Evolutionary conservation across 2,329 filamentous ascomycete genomes (phyloP).

Genomic region (Pseudogymnoascus sp.): DNA sequence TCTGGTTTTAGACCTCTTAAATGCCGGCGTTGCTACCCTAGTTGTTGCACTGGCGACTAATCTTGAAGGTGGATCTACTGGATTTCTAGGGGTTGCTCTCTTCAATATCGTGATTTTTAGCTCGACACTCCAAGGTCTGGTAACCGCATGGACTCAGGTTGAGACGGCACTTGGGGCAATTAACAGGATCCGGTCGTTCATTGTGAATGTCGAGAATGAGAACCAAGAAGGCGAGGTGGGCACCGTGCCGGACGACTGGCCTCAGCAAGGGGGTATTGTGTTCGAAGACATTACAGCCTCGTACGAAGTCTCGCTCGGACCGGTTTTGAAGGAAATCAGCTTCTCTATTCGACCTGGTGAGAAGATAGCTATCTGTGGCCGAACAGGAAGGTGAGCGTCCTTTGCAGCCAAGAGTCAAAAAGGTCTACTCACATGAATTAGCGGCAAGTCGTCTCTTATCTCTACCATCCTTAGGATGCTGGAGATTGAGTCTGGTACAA

Average conservation of each 20-base stretch:
- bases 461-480: conserved; percentile 83
- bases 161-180: not conserved
- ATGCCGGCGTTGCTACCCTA: conserved; percentile 30
- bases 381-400: conserved; percentile 24
- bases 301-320: conserved; percentile 44
- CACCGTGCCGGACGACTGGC: conserved; percentile 21
- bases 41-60: conserved; percentile 20
- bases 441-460: conserved; percentile 82
- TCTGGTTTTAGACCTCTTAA: conserved; percentile 30
- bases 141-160: conserved; percentile 7
- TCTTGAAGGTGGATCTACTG: conserved; percentile 8
- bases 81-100: conserved; percentile 41
- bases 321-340: conserved; percentile 36
- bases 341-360: conserved; percentile 26
- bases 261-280: conserved; percentile 22
- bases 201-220: not conserved
- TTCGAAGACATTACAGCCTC: conserved; percentile 20
- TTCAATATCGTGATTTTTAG: conserved; percentile 16
- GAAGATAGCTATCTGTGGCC: conserved; percentile 29
- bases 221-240: not conserved
- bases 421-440: conserved; percentile 32
- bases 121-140: conserved; percentile 11
- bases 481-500: conserved; percentile 77
- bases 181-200: not conserved
- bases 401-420: conserved; percentile 24